Percentiles rank a stretch among this genome's conserved stretches.
phyloP scores from a whole-genome alignment of 495 filamentous ascomycete species.

The Trypethelium eluteriae region DNA sequence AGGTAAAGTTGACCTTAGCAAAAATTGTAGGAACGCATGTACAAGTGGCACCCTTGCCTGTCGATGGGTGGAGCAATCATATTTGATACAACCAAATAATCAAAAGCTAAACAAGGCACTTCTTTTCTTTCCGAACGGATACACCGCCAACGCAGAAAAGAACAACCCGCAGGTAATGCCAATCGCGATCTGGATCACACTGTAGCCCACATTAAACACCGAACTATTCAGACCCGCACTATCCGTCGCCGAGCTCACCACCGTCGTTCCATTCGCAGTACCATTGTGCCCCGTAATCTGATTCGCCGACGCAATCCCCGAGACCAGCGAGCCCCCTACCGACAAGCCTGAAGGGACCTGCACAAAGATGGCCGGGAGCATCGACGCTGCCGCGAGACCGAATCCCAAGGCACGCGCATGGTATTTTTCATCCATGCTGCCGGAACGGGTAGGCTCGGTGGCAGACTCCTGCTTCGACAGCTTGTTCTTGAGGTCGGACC shows the following conservation, averaged over 20 bases:
- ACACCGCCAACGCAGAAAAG: conserved; percentile 75
- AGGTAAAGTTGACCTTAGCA: too few relatives aligned
- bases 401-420: conserved; percentile 46
- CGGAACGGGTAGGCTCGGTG: not conserved
- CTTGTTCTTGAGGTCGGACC: not conserved
- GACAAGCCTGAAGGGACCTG: conserved; percentile 87
- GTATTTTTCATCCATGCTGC: not conserved
- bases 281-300: conserved; percentile 50
- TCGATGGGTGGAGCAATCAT: too few relatives aligned
- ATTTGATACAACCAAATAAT: conserved; percentile 15
- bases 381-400: conserved; percentile 76
- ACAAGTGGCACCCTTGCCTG: too few relatives aligned
- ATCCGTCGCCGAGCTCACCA: conserved; percentile 28
- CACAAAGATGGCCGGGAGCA: conserved; percentile 90
- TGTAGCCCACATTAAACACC: conserved; percentile 76
- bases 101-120: conserved; percentile 86
- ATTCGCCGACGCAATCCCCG: conserved; percentile 77
- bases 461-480: not conserved
- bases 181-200: conserved; percentile 86
- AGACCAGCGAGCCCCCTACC: conserved; percentile 71
- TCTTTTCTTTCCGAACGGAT: conserved; percentile 84
- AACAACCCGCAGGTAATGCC: conserved; percentile 90
- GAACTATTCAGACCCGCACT: conserved; percentile 52
- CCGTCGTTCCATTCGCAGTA: conserved; percentile 39
- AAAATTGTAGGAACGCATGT: too few relatives aligned